Evolutionary conservation across 129 eudicot genomes (phyloP), one percentile per base, ranked within the genome.

Genomic region (Chrysanthemum makinoi): DNA sequence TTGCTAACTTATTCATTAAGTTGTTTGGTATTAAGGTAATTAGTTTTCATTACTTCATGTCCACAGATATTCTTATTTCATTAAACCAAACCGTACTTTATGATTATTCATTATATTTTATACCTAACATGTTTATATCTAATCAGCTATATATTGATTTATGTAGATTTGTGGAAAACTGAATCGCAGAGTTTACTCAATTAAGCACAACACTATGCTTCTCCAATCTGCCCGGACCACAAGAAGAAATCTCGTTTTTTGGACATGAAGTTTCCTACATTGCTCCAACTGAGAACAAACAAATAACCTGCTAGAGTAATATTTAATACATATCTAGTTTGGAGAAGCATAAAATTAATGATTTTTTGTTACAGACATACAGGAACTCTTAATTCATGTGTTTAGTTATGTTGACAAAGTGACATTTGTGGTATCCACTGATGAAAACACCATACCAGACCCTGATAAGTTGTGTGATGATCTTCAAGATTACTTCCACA

Each of bases 21-120:
- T 52, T 80, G 39, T 73, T 80, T 68, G 83, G 83, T 47, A 51
- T 73, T 22, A 80, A 80, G 83, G 84, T 79, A 39, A 28, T 28
- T 3, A 28, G 33, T 3, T 28, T 28, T 28, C 33, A 0, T 28
- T 28, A 28, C 3, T 28, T 3, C 33, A 28, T 28, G 33, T 28
- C 33, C 33, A 3, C 33, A 28, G 4, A 28, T 2, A 0, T 28
- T 28, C 5, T 28, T 28, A 28, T 3, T 28, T 28, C 4, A 28
- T 3, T 28, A 28, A 28, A 28, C 4, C 4, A 28, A 3, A 28
- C 33, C 33, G 33, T 28, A 28, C 33, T 28, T 2, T 3, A 18
- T 1, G 19, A 54, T 15, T 54, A 8, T 16, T n/a, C 11, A n/a
- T 20, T 0, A 12, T 17, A 57, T 19, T 7, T 57, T 18, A 6